phyloP scores from a whole-genome alignment of 257 asterid genomes.

The Lycium barbarum region DNA sequence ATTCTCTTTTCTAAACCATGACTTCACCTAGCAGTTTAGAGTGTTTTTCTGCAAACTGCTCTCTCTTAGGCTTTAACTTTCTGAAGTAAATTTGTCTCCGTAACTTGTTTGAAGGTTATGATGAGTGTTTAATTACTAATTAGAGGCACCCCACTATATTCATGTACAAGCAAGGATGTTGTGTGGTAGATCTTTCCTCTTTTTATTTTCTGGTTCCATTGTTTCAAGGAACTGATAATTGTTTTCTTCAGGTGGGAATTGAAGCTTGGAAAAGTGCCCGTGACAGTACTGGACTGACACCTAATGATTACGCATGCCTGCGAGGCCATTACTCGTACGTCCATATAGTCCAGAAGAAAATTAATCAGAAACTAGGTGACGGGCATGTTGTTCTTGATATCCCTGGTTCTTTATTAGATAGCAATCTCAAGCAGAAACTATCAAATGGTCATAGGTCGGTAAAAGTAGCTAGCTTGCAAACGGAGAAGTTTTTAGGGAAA shows the following conservation, averaged over 20 bases:
- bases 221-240: conserved; percentile 17
- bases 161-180: background rate
- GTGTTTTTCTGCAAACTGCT: background rate
- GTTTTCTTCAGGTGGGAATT: conserved; percentile 67
- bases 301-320: conserved; percentile 73
- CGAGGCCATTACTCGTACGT: conserved; percentile 71
- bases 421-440: conserved; percentile 42
- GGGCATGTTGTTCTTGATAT: conserved; percentile 62
- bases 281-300: conserved; percentile 72
- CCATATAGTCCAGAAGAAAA: conserved; percentile 67
- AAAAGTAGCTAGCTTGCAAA: conserved; percentile 45
- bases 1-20: conserved; percentile 8
- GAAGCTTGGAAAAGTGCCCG: conserved; percentile 71
- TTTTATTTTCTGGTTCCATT: conserved; percentile 2
- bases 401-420: conserved; percentile 35
- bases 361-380: conserved; percentile 36
- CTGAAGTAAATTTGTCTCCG: background rate
- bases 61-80: background rate
- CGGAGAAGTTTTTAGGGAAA: conserved; percentile 31
- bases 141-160: background rate
- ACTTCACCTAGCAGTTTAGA: background rate
- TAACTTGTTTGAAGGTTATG: conserved; percentile 8
- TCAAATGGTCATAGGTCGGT: conserved; percentile 30
- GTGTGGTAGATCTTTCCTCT: background rate
- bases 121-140: background rate